These are phyloP conservation scores for Fusarium nanum DNA, from an alignment of 2,329 filamentous ascomycete species.

Conservation along the genomic window DNA sequence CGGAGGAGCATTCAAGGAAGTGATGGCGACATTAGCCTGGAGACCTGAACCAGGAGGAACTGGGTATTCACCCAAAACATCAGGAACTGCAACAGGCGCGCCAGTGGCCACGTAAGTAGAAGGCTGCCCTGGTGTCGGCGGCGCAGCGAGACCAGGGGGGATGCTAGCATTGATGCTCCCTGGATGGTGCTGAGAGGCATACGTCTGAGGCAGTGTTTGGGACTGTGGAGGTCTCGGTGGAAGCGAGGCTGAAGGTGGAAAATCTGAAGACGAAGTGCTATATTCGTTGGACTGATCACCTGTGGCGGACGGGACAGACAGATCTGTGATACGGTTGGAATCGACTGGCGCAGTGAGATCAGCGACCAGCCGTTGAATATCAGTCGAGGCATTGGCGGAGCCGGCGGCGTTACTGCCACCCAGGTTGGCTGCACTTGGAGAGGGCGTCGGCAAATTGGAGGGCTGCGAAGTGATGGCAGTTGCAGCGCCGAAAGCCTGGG, in stretches of 20 bases:
- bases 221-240: constrained; percentile 60
- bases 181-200: constrained; percentile 54
- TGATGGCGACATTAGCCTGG: constrained; percentile 45
- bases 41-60: constrained; percentile 47
- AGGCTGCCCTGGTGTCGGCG: constrained; percentile 50
- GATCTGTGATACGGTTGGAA: constrained; percentile 48
- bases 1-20: constrained; percentile 49
- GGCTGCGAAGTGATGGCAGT: constrained; percentile 38
- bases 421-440: constrained; percentile 47
- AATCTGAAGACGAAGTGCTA: constrained; percentile 48
- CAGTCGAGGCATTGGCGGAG: constrained; percentile 49
- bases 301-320: constrained; percentile 43
- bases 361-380: constrained; percentile 57
- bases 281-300: constrained; percentile 43
- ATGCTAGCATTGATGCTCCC: constrained; percentile 48
- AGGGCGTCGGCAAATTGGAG: constrained; percentile 40
- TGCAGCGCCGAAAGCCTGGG: constrained; percentile 42
- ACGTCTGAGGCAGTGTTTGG: constrained; percentile 53
- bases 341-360: constrained; percentile 55
- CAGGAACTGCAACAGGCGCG: constrained; percentile 50
- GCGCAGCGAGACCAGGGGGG: constrained; percentile 44
- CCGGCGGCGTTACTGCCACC: constrained; percentile 45
- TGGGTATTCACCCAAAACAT: constrained; percentile 49
- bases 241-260: constrained; percentile 57
- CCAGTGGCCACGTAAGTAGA: constrained; percentile 51